A percentile compares a stretch with the other conserved stretches of the same genome.
These are phyloP conservation scores for Alternaria solani DNA, from an alignment of 2,329 filamentous ascomycete species.

Conservation along the genomic window DNA sequence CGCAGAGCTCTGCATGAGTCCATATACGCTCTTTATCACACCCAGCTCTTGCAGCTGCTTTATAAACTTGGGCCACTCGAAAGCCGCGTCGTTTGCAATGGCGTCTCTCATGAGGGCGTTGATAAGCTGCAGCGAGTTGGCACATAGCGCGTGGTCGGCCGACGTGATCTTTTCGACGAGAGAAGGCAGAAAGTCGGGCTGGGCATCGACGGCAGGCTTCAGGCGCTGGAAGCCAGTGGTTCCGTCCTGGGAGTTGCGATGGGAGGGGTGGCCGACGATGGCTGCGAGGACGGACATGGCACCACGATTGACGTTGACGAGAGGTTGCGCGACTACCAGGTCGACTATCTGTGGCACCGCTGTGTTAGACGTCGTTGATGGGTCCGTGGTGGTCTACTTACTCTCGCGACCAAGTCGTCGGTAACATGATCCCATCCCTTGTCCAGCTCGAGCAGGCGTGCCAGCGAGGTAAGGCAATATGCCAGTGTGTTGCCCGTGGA, in stretches of 20 bases:
- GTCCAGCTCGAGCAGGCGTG: constrained; percentile 88
- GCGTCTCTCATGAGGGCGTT: constrained; percentile 95
- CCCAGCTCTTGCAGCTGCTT: constrained; percentile 92
- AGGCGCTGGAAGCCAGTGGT: constrained; percentile 88
- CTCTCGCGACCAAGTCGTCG: constrained; percentile 72
- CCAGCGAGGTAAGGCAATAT: constrained; percentile 90
- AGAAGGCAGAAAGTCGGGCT: constrained; percentile 93
- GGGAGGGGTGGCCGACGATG: constrained; percentile 84
- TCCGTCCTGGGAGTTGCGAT: constrained; percentile 62
- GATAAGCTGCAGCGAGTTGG: constrained; percentile 92
- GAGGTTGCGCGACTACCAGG: constrained; percentile 89
- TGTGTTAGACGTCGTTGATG: constrained; percentile 17
- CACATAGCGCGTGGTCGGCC: constrained; percentile 93
- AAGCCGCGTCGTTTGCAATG: constrained; percentile 76
- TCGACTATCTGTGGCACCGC: constrained; percentile 73
- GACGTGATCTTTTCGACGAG: constrained; percentile 91
- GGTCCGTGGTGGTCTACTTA: constrained; percentile 48
- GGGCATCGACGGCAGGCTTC: constrained; percentile 87
- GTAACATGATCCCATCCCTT: constrained; percentile 96
- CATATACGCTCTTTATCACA: constrained; percentile 87
- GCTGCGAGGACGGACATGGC: constrained; percentile 97
- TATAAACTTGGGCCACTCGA: constrained; percentile 96
- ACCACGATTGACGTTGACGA: constrained; percentile 96
- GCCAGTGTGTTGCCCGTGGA: constrained; percentile 93
- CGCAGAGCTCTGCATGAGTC: constrained; percentile 91